Evolutionary conservation across 768 basidiomycete species (phyloP).

Genomic region (Lactarius sanguifluus): DNA sequence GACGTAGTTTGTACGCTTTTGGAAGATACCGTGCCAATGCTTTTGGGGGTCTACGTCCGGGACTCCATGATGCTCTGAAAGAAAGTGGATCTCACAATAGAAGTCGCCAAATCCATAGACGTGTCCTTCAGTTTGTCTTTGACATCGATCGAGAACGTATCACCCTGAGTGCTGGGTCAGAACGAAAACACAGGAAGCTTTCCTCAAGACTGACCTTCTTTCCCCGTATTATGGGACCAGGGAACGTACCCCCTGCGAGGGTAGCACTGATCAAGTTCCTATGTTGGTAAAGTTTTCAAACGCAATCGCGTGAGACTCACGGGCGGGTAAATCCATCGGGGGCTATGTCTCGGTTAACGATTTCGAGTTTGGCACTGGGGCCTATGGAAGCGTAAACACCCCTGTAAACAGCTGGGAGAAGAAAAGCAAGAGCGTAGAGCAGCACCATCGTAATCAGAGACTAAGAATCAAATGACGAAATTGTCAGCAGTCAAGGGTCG

Average conservation of each 20-base stretch:
- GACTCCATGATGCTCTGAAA: too few species aligned
- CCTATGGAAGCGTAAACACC: constrained; percentile 27
- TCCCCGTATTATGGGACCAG: constrained; percentile 18
- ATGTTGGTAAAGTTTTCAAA: neutral
- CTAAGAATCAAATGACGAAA: neutral
- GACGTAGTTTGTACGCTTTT: constrained; percentile 16
- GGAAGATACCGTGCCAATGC: constrained; percentile 31
- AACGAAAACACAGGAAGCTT: neutral
- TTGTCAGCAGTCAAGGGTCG: neutral
- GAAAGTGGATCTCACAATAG: constrained; percentile 6
- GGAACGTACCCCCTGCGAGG: constrained; percentile 14
- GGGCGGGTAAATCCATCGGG: constrained; percentile 34
- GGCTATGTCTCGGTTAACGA: constrained; percentile 26
- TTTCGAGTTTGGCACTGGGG: constrained; percentile 28
- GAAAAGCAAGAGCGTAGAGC: constrained; percentile 2
- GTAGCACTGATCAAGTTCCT: constrained; percentile 1
- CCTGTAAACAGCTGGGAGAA: constrained; percentile 14
- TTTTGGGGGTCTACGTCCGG: neutral
- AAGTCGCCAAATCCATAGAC: constrained; percentile 9
- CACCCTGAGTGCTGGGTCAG: neutral
- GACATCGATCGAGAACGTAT: constrained; percentile 15
- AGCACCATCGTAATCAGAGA: neutral
- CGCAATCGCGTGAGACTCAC: neutral
- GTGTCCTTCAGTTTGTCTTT: constrained; percentile 7
- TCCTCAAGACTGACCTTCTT: neutral